These are phyloP conservation scores for Magnusiomyces tetraspermus DNA, from an alignment of 1,139 yeast genomes.

Conservation along the genomic window DNA sequence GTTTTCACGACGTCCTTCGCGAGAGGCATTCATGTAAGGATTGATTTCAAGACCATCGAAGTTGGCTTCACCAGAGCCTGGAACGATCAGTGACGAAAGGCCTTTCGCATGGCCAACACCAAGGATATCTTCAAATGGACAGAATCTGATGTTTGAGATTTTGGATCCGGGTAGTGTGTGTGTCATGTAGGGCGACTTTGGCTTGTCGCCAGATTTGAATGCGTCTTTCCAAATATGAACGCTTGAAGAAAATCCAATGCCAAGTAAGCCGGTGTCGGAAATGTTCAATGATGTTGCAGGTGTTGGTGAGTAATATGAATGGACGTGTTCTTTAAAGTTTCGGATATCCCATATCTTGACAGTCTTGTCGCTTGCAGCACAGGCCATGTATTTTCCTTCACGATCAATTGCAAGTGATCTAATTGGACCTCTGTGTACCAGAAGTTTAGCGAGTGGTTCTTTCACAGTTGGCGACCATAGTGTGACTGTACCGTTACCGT, in stretches of 20 bases:
- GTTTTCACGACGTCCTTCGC: constrained; percentile 82
- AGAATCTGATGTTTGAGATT: constrained; percentile 58
- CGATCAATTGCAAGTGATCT: constrained; percentile 80
- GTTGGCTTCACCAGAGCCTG: constrained; percentile 98
- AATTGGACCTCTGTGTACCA: constrained; percentile 78
- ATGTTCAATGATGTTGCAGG: constrained; percentile 75
- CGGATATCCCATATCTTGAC: constrained; percentile 92
- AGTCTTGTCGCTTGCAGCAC: constrained; percentile 77
- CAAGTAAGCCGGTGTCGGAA: constrained; percentile 78
- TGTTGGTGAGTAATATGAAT: constrained; percentile 62
- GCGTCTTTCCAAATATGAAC: constrained; percentile 51
- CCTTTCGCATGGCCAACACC: constrained; percentile 83
- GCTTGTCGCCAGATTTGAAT: constrained; percentile 29
- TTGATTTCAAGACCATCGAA: constrained; percentile 89
- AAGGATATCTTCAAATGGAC: constrained; percentile 92
- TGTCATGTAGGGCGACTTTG: constrained; percentile 75
- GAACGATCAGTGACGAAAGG: constrained; percentile 70
- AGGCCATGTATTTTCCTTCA: constrained; percentile 91
- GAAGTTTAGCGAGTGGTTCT: constrained; percentile 74
- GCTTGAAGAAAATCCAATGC: constrained; percentile 93
- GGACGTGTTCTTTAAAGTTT: constrained; percentile 59
- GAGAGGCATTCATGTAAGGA: constrained; percentile 72
- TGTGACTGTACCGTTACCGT: constrained; percentile 84
- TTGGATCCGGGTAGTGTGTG: constrained; percentile 75
- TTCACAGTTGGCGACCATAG: constrained; percentile 90